Base-by-base conservation (phyloP, 257 asterid genomes). In the Ocimum tenuiflorum region DNA sequence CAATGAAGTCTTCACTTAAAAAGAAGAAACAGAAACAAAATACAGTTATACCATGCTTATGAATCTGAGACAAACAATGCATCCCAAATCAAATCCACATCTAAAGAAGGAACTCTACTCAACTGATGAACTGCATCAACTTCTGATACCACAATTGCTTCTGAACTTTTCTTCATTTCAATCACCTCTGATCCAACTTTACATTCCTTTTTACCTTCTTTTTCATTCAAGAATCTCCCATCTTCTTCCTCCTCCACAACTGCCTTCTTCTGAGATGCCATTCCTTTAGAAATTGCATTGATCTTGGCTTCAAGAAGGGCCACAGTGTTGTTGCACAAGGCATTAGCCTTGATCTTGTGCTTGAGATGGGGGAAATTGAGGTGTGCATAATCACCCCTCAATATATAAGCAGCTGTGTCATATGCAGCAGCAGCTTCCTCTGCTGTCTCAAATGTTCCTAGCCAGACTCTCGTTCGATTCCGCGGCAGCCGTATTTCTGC, bases 11-110 rank as follows among this genome's bases (percentile, higher is more conserved):
- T 8, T n/a, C 38, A 19, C 13, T 41, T 7, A 2, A 2, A 18
- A 48, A 24, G 8, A 22, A 6, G 18, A 60, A 11, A 67, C 8
- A 19, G 48, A 15, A 58, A 12, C 2, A 35, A 42, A 51, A 0
- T 3, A 15, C 4, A 29, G 5, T 31, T 31, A 13, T 27, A 27
- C 36, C 0, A 18, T 61, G 62, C 23, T 83, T 67, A 85, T 70
- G 80, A 79, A 82, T 83, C 91, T 70, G 95, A 69, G 27, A 81
- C 83, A 14, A 82, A 67, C 53, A 87, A 75, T 45, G 89, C 91
- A 85, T 85, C 97, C 97, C 97, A 90, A 43, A 90, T 90, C 65
- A 82, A 73, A 27, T 90, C 97, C 95, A 90, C 87, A 38, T 90
- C 95, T 77, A 87, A 27, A 43, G 97, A 90, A 41, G 97, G 97